These are phyloP conservation scores for Fomitopsis palustris DNA, from an alignment of 1,284 basidiomycete species.

Conservation along the genomic window DNA sequence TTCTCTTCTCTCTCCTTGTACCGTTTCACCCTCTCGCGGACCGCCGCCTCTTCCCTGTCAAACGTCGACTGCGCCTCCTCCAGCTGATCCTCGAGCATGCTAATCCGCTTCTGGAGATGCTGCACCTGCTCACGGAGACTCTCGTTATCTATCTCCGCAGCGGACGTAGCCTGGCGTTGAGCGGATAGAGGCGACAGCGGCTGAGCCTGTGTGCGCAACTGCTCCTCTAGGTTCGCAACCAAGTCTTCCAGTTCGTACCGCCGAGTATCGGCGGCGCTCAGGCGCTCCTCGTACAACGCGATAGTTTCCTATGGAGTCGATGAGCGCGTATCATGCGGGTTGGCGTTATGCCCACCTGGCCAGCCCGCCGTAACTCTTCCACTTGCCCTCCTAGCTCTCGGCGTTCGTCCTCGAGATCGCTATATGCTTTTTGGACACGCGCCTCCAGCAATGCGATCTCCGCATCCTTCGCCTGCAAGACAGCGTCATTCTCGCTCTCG, in stretches of 20 bases:
- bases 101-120: constrained; percentile 79
- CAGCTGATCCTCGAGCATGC: constrained; percentile 78
- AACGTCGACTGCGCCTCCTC: constrained; percentile 73
- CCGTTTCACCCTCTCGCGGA: constrained; percentile 65
- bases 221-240: constrained; percentile 61
- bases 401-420: constrained; percentile 63
- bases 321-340: not conserved
- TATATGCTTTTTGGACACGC: constrained; percentile 43
- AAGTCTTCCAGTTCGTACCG: constrained; percentile 79
- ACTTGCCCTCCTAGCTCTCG: constrained; percentile 67
- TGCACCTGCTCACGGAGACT: constrained; percentile 83
- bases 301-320: constrained; percentile 71
- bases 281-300: constrained; percentile 86
- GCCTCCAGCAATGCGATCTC: constrained; percentile 52
- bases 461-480: constrained; percentile 50
- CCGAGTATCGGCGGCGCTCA: constrained; percentile 65
- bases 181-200: constrained; percentile 37
- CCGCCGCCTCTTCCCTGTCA: constrained; percentile 70
- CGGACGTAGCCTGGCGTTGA: constrained; percentile 45
- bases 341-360: constrained; percentile 54
- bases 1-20: constrained; percentile 76
- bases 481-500: constrained; percentile 47
- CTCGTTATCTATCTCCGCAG: constrained; percentile 92
- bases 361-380: constrained; percentile 78
- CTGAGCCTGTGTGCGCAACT: constrained; percentile 35